Conservation (phyloP, 768 basidiomycete species). For the Nidularia sp. region DNA sequence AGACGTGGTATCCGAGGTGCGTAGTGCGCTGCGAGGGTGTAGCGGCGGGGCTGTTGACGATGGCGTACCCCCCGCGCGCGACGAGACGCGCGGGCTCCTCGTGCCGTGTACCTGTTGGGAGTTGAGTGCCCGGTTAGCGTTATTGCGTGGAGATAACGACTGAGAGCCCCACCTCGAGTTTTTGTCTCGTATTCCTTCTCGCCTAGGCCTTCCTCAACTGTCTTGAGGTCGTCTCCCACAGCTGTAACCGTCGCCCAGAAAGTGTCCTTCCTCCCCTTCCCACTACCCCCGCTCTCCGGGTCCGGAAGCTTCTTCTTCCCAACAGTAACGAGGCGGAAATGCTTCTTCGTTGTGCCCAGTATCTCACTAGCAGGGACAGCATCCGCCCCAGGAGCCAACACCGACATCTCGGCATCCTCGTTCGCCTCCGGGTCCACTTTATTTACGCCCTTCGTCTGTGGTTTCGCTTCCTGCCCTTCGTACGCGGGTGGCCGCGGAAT, state of each 20-base stretch:
- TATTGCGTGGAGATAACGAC: neutral
- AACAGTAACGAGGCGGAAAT: constrained; percentile 45
- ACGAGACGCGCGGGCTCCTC: constrained; percentile 48
- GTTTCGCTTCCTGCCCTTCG: constrained; percentile 10
- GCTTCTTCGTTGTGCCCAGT: constrained; percentile 29
- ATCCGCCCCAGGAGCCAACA: constrained; percentile 41
- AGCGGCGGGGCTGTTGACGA: constrained; percentile 44
- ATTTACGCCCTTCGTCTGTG: constrained; percentile 6
- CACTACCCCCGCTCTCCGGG: constrained; percentile 23
- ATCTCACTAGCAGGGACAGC: constrained; percentile 39
- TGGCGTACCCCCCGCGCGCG: constrained; percentile 56
- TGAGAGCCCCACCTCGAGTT: constrained; percentile 39
- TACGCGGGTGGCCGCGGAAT: constrained; percentile 51
- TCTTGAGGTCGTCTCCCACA: constrained; percentile 46
- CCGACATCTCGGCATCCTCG: constrained; percentile 33
- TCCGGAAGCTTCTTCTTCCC: constrained; percentile 60
- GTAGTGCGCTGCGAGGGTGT: constrained; percentile 44
- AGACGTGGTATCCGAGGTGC: constrained; percentile 56
- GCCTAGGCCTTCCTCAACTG: constrained; percentile 44
- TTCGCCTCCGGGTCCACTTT: constrained; percentile 14
- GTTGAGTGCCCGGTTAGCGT: neutral
- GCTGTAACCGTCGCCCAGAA: constrained; percentile 52
- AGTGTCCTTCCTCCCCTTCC: constrained; percentile 34
- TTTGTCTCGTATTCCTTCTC: constrained; percentile 57
- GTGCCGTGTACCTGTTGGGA: constrained; percentile 40